Evolutionary conservation across 2,329 filamentous ascomycete genomes (phyloP), one percentile per base, ranked within the genome.

Genomic region (Emergomyces africanus): DNA sequence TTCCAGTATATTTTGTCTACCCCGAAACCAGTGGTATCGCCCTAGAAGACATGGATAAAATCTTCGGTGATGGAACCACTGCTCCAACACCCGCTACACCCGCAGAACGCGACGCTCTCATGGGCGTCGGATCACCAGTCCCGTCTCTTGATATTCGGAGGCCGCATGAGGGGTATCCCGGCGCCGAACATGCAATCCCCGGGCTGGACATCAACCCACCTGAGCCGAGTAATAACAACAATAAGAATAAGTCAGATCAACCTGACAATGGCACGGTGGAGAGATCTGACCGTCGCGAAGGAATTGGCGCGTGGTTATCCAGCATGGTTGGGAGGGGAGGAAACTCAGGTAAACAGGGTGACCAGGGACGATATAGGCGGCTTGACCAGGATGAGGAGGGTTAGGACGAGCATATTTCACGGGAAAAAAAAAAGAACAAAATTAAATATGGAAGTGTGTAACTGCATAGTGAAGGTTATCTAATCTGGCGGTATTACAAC

Each of bases 1-100:
- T 14, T 57, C 30, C 64, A 96, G 94, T 99, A 8, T 99, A 92
- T 75, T 97, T 97, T 75, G 83, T 96, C 65, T 99, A 97, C 72
- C 94, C 94, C 35, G 94, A 99, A 74, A 99, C 94, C 0, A 94
- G 91, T 65, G 95, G 95, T 67, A 86, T 99, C 60, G 87, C 91
- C 60, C 81, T 99, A 56, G 94, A 99, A 75, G 94, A 99, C 66
- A 99, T 99, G 94, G 89, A 95, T 71, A 82, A 84, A 2, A 77
- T 99, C 18, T 99, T 99, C 69, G 94, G 94, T 64, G 94, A 99
- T 72, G 89, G 91, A 41, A 94, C 89, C 30, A 91, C 89, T 2
- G 83, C 86, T 75, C 83, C 84, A 5, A 96, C 92, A 0, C 91
- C 92, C 1, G 83, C 85, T 50, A 79, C 89, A 1, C 81, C 85